Evolutionary conservation across 2,329 filamentous ascomycete species (phyloP), one percentile per base, ranked within the genome.

Genomic region (Dothistroma pini): DNA sequence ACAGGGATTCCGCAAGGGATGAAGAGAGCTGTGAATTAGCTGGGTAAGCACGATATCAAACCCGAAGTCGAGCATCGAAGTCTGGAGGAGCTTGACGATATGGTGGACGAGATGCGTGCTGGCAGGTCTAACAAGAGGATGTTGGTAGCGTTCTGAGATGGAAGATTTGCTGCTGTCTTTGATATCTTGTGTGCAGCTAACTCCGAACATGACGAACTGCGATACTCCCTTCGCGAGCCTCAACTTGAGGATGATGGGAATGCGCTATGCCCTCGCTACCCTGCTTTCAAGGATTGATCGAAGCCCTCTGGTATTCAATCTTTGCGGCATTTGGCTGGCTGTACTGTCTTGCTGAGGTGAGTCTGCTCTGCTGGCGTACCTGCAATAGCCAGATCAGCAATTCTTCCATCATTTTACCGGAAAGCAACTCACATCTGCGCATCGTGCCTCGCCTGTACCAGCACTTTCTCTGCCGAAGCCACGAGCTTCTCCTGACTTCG

Each of bases 81-180:
- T 19, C 44, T 66, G 6, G 64, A 66, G 8, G 64, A 66, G 8
- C 50, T 66, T 25, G 59, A 66, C 44, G 62, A 66, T 38, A 66
- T 64, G 64, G 64, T 66, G 11, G 61, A 60, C n/a, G 64, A 66
- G 41, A 66, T 66, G 62, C 62, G 51, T 29, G 59, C 60, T 47
- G 64, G 64, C 8, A 60, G 35, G 29, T 62, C 64, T 16, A 66
- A 59, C 14, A 66, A 66, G 56, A 49, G 64, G 16, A 66, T 66
- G 64, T 44, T 64, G 25, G 64, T 66, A 8, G 34, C 56, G 2
- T 66, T 64, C 54, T 66, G 48, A 51, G 12, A 29, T 5, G 11
- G 16, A 51, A 4, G 21, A 29, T 29, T 25, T 29, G 11, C 7
- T n/a, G 16, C 4, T 19, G 16, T 6, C 21, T 12, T 12, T 51